Percentiles rank a stretch among this genome's conserved stretches.
Evolutionary conservation across 768 basidiomycete genomes (phyloP).

Genomic region (Lentinula boryana): DNA sequence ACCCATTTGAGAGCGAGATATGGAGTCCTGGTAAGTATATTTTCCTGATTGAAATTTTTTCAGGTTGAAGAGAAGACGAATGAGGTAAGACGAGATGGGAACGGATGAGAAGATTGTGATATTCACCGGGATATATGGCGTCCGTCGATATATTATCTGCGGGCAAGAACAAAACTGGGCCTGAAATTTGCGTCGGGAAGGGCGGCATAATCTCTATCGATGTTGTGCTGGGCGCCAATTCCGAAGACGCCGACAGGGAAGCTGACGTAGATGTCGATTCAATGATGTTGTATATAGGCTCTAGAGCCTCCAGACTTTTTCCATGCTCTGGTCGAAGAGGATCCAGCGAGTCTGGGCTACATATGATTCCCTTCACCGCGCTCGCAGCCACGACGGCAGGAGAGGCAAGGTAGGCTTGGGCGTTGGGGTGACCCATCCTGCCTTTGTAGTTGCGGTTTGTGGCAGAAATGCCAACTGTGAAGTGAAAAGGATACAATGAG

Average conservation of each 20-base stretch:
- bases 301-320: not conserved
- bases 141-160: conserved; percentile 99
- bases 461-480: conserved; percentile 83
- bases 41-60: not conserved
- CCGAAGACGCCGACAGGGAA: conserved; percentile 14
- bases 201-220: conserved; percentile 17
- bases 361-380: conserved; percentile 88
- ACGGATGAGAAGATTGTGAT: not conserved
- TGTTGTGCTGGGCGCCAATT: conserved; percentile 15
- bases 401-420: conserved; percentile 91
- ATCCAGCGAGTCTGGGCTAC: conserved; percentile 70
- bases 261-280: conserved; percentile 41
- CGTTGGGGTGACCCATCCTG: conserved; percentile 94
- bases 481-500: not conserved
- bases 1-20: conserved; percentile 90
- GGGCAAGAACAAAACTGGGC: conserved; percentile 85
- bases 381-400: conserved; percentile 97
- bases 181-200: conserved; percentile 80
- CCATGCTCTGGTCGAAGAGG: conserved; percentile 13
- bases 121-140: conserved; percentile 83
- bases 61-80: not conserved
- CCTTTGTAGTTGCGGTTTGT: conserved; percentile 99
- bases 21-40: conserved; percentile 70
- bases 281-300: conserved; percentile 38
- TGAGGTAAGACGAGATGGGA: not conserved